Percentiles rank a stretch among this genome's conserved stretches.
phyloP scores from a whole-genome alignment of 2,329 filamentous ascomycete species.

The Diaporthe capsici region DNA sequence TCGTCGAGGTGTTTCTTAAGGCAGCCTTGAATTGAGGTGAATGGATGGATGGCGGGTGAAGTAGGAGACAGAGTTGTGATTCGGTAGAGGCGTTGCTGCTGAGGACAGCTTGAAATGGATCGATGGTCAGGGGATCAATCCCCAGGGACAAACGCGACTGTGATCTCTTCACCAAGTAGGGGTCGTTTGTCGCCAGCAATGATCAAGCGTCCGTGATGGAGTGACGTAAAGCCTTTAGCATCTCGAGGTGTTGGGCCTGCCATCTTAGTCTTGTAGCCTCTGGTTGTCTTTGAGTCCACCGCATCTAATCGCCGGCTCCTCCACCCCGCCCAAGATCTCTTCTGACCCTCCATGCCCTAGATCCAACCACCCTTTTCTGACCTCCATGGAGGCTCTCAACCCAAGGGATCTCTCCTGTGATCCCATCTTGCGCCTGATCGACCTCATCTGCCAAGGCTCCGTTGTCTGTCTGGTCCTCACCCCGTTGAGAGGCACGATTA shows the following conservation, averaged over 20 bases:
- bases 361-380: slow-evolving; percentile 69
- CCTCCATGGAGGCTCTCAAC: slow-evolving; percentile 70
- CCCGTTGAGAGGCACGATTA: slow-evolving; percentile 47
- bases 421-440: slow-evolving; percentile 48
- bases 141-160: background rate
- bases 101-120: background rate
- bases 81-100: background rate
- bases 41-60: too few relatives aligned
- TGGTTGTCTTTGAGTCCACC: background rate
- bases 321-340: slow-evolving; percentile 67
- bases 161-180: background rate
- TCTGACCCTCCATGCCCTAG: slow-evolving; percentile 74
- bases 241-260: background rate
- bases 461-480: slow-evolving; percentile 51
- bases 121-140: too few relatives aligned
- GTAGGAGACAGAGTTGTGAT: too few relatives aligned
- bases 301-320: slow-evolving; percentile 20
- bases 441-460: slow-evolving; percentile 54
- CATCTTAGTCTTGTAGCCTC: background rate
- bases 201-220: background rate
- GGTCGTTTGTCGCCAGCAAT: background rate
- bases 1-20: too few relatives aligned
- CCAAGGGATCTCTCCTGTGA: slow-evolving; percentile 64
- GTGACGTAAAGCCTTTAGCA: background rate
- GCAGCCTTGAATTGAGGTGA: too few relatives aligned